Percentiles rank a stretch among this genome's conserved stretches.
phyloP scores from a whole-genome alignment of 2,329 filamentous ascomycete species.

The Neophaeococcomyces mojaviensis region DNA sequence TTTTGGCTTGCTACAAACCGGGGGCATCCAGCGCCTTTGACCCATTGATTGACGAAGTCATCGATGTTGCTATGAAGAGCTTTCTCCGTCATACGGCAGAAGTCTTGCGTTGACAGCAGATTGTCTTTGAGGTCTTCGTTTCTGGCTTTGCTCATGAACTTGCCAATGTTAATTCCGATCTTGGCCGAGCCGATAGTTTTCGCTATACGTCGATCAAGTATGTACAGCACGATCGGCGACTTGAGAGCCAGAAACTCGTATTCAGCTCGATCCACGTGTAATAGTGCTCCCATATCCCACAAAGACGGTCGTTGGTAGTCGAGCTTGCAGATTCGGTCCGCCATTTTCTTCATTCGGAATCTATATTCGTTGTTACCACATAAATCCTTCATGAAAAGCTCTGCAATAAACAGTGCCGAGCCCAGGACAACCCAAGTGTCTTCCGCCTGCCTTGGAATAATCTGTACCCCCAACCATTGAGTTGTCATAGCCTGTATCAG shows the following conservation, averaged over 20 bases:
- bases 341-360: conserved; percentile 77
- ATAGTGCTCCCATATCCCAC: conserved; percentile 65
- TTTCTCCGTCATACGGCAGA: conserved; percentile 79
- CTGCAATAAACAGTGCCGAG: conserved; percentile 89
- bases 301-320: conserved; percentile 79
- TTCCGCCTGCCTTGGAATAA: conserved; percentile 70
- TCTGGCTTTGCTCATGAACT: conserved; percentile 77
- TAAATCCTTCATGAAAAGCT: conserved; percentile 80
- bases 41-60: conserved; percentile 88
- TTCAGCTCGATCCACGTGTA: conserved; percentile 78
- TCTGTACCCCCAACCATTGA: conserved; percentile 91
- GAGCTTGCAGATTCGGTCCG: conserved; percentile 71
- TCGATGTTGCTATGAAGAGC: conserved; percentile 81
- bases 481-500: conserved; percentile 78
- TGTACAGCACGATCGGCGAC: conserved; percentile 82
- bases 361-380: conserved; percentile 93
- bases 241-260: conserved; percentile 86
- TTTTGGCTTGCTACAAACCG: conserved; percentile 76
- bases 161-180: conserved; percentile 75
- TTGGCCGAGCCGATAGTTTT: conserved; percentile 82
- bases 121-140: conserved; percentile 67
- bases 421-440: conserved; percentile 89
- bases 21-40: conserved; percentile 80
- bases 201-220: conserved; percentile 80
- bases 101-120: conserved; percentile 66